phyloP scores from a whole-genome alignment of 495 filamentous ascomycete genomes.

The Podospora australis region DNA sequence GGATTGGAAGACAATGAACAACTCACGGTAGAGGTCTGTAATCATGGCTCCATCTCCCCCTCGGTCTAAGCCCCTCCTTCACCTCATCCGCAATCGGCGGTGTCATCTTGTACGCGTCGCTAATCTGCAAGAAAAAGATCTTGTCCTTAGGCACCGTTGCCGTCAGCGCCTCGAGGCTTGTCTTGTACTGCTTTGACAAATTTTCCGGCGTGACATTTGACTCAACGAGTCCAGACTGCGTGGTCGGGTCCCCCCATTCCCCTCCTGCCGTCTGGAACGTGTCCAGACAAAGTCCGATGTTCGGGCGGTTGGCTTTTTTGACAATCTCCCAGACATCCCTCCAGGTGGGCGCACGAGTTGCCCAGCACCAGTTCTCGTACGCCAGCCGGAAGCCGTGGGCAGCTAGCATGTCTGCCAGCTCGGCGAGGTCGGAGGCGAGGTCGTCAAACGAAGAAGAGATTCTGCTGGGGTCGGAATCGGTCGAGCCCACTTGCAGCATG shows the following conservation, averaged over 20 bases:
- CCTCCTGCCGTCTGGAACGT: constrained; percentile 74
- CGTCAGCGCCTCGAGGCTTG: constrained; percentile 49
- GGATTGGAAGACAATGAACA: background rate
- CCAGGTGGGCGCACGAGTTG: constrained; percentile 64
- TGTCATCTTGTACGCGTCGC: constrained; percentile 64
- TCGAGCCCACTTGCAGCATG: constrained; percentile 73
- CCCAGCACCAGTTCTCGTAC: constrained; percentile 87
- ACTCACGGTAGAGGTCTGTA: constrained; percentile 56
- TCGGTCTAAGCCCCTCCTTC: constrained; percentile 44
- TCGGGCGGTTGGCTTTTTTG: constrained; percentile 50
- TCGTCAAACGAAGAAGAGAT: constrained; percentile 42
- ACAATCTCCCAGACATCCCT: constrained; percentile 62
- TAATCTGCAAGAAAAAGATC: constrained; percentile 71
- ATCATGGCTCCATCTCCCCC: constrained; percentile 66
- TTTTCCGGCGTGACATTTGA: constrained; percentile 20
- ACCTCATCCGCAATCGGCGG: constrained; percentile 45
- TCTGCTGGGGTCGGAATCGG: constrained; percentile 55
- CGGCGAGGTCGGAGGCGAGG: constrained; percentile 55
- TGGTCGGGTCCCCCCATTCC: constrained; percentile 73
- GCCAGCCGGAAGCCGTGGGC: constrained; percentile 53
- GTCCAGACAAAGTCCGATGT: constrained; percentile 73
- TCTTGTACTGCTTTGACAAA: constrained; percentile 44
- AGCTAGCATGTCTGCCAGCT: constrained; percentile 59
- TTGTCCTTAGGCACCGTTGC: constrained; percentile 58
- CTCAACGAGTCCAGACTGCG: constrained; percentile 50